Evolutionary conservation across 2,329 filamentous ascomycete genomes (phyloP).

Genomic region (Penicillium oxalicum): DNA sequence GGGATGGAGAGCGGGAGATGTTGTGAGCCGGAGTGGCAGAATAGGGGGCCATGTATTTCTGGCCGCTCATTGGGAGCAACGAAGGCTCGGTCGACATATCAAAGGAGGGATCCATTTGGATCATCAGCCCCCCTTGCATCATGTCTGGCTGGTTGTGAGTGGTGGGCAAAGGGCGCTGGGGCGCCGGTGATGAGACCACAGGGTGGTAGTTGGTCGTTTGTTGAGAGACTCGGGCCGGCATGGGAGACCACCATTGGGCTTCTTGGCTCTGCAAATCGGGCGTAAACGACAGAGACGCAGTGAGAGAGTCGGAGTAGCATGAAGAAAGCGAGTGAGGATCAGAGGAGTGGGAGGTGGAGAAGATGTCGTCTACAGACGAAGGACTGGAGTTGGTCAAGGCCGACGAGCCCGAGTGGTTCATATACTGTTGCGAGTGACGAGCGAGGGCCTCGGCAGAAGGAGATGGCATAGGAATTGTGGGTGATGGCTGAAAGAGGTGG

Average conservation of each 20-base stretch:
- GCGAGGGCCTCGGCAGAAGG: constrained; percentile 25
- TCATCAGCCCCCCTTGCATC: constrained; percentile 37
- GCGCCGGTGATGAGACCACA: constrained; percentile 29
- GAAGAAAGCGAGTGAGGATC: constrained; percentile 36
- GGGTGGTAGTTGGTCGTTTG: constrained; percentile 34
- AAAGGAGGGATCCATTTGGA: constrained; percentile 34
- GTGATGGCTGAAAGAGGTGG: constrained; percentile 29
- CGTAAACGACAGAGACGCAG: constrained; percentile 34
- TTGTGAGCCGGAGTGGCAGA: constrained; percentile 24
- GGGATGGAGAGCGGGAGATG: constrained; percentile 32
- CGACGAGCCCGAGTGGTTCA: constrained; percentile 26
- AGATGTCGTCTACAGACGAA: constrained; percentile 35
- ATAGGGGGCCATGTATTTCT: constrained; percentile 27
- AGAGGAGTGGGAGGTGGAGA: constrained; percentile 36
- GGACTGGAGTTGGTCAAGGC: constrained; percentile 30
- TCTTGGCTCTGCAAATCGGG: constrained; percentile 35
- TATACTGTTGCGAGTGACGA: constrained; percentile 30
- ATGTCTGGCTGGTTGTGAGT: constrained; percentile 28
- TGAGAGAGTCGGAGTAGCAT: constrained; percentile 38
- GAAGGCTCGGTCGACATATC: constrained; percentile 31
- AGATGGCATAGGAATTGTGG: constrained; percentile 31
- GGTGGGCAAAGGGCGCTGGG: constrained; percentile 29
- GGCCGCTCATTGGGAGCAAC: constrained; percentile 17
- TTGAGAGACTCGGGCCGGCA: constrained; percentile 30
- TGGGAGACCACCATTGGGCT: constrained; percentile 40